These are phyloP conservation scores for Beauveria caledonica DNA, from an alignment of 2,329 filamentous ascomycete species.

Conservation along the genomic window DNA sequence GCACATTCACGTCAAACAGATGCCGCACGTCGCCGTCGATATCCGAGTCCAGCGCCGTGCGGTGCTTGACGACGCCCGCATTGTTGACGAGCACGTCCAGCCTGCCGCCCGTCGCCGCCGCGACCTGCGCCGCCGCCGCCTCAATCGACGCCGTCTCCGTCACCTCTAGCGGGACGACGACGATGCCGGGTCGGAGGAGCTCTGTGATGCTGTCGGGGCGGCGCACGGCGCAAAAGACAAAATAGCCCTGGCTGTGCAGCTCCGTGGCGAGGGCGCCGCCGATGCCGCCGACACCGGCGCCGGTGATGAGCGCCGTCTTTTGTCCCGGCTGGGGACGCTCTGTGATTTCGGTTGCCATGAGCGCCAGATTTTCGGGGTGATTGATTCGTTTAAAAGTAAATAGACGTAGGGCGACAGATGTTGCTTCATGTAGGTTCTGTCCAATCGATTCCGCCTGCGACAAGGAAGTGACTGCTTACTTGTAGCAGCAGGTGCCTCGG, in stretches of 20 bases:
- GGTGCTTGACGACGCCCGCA: slow-evolving; percentile 8
- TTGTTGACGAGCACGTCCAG: slow-evolving; percentile 13
- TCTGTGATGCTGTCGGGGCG: not conserved
- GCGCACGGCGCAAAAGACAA: slow-evolving; percentile 11
- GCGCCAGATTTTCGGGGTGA: too few relatives aligned
- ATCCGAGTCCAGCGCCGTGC: slow-evolving; percentile 10
- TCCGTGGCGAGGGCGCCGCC: slow-evolving; percentile 10
- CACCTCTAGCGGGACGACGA: slow-evolving; percentile 6
- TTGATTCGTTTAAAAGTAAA: too few relatives aligned
- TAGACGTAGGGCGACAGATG: too few relatives aligned
- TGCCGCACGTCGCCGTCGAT: slow-evolving; percentile 10
- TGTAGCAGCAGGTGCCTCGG: too few relatives aligned
- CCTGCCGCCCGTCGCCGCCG: not conserved
- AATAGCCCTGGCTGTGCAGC: slow-evolving; percentile 10
- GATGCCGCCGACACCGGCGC: slow-evolving; percentile 11
- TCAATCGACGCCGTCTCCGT: slow-evolving; percentile 5
- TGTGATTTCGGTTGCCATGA: not conserved
- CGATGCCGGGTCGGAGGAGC: slow-evolving; percentile 5
- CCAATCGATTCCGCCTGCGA: too few relatives aligned
- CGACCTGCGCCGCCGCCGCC: slow-evolving; percentile 1
- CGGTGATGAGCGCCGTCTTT: slow-evolving; percentile 12
- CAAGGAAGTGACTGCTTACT: too few relatives aligned
- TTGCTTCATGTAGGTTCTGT: too few relatives aligned
- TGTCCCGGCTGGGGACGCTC: slow-evolving; percentile 9
- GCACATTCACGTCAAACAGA: slow-evolving; percentile 11